These are phyloP conservation scores for Calendula officinalis DNA, from an alignment of 129 eudicot genomes.

Conservation along the genomic window DNA sequence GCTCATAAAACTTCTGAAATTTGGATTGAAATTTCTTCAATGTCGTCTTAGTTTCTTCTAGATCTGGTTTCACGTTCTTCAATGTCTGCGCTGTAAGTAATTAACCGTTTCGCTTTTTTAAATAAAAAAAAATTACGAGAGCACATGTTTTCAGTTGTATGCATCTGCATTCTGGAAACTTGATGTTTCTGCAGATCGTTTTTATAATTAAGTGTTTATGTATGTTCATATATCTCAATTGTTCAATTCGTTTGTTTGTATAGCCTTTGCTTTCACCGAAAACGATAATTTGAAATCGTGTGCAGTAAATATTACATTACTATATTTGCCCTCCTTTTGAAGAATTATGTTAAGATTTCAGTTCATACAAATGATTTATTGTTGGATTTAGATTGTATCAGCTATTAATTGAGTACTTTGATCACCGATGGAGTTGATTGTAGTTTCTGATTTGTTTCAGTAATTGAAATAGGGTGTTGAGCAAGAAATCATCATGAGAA, in stretches of 20 bases:
- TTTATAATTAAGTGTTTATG: conserved; percentile 1
- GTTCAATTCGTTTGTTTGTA: neutral
- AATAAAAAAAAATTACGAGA: neutral
- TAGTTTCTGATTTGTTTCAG: conserved; percentile 18
- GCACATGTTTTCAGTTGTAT: conserved; percentile 3
- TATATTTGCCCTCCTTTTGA: too few relatives aligned
- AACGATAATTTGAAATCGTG: neutral
- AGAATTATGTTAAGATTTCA: neutral
- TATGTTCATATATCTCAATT: neutral
- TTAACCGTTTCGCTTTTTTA: conserved; percentile 7
- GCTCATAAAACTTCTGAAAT: neutral
- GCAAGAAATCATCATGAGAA: conserved; percentile 32
- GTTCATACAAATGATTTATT: neutral
- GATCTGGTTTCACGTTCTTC: conserved; percentile 37
- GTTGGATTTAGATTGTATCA: neutral
- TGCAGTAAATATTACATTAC: conserved; percentile 7
- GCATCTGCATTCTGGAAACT: conserved; percentile 27
- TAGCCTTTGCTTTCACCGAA: neutral
- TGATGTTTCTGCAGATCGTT: conserved; percentile 21
- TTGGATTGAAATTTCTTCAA: conserved; percentile 16
- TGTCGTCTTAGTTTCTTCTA: conserved; percentile 24
- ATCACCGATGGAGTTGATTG: conserved; percentile 11
- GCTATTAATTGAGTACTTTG: neutral
- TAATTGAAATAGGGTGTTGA: conserved; percentile 30
- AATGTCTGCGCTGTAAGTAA: conserved; percentile 50